Conservation (phyloP, 1,284 basidiomycete genomes). For the Trametes hirsuta region DNA sequence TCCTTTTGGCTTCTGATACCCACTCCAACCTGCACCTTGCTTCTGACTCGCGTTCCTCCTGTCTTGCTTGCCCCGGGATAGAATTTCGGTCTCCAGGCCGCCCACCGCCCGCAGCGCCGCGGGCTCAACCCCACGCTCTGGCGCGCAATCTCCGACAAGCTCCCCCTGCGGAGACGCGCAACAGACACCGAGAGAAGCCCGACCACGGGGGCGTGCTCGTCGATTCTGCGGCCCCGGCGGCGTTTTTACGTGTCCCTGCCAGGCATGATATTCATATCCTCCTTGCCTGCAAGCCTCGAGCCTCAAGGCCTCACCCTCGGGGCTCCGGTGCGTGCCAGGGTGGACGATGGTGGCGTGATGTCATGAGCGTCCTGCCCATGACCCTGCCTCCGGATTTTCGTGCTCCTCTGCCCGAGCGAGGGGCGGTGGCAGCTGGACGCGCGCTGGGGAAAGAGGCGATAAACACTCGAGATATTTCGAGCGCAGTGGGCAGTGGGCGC, state of each 20-base stretch:
- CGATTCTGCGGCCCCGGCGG: conserved; percentile 23
- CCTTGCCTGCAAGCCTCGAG: too few species aligned
- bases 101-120: neutral
- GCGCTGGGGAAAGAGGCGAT: too few species aligned
- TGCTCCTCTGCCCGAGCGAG: too few species aligned
- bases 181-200: conserved; percentile 12
- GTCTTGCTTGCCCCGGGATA: neutral
- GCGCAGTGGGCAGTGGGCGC: too few species aligned
- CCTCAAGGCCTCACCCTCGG: too few species aligned
- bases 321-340: too few species aligned
- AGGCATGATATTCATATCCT: neutral
- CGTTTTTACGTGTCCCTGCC: conserved; percentile 8
- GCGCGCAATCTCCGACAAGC: conserved; percentile 6
- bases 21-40: neutral
- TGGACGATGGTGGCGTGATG: neutral
- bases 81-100: neutral
- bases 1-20: too few species aligned
- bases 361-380: neutral
- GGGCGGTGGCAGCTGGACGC: too few species aligned
- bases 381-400: too few species aligned
- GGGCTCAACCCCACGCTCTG: neutral
- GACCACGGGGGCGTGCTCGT: conserved; percentile 10
- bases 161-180: neutral
- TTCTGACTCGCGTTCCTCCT: neutral
- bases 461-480: too few species aligned